Conservation (phyloP, 257 asterid species). For the Solanum etuberosum region DNA sequence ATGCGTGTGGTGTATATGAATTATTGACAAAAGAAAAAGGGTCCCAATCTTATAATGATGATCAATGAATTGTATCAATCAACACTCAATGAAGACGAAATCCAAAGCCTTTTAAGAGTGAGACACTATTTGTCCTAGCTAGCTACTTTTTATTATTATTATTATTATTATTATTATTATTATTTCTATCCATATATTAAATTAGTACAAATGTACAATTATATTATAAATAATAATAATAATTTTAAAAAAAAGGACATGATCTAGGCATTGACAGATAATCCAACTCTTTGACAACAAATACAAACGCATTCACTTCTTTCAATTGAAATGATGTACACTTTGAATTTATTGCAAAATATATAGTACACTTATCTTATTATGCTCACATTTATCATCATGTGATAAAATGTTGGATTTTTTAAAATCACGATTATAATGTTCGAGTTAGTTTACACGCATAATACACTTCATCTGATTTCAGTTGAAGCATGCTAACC, state of each 20-base stretch:
- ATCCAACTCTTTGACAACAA: not conserved
- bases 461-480: too few relatives aligned
- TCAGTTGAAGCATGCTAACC: not conserved
- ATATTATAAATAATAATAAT: not conserved
- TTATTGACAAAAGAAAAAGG: not conserved
- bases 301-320: not conserved
- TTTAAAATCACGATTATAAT: not conserved
- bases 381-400: not conserved
- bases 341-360: not conserved
- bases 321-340: not conserved
- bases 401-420: not conserved
- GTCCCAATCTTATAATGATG: not conserved
- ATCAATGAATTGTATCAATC: not conserved
- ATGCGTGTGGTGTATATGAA: constrained; percentile 5
- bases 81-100: not conserved
- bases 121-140: not conserved
- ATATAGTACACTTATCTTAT: not conserved
- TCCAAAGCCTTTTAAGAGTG: not conserved
- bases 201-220: not conserved
- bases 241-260: not conserved
- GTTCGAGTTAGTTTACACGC: not conserved
- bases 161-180: too few relatives aligned
- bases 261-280: not conserved
- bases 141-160: too few relatives aligned
- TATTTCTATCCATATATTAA: not conserved